phyloP scores from a whole-genome alignment of 805 yeast genomes.

The Lachancea sp. region DNA sequence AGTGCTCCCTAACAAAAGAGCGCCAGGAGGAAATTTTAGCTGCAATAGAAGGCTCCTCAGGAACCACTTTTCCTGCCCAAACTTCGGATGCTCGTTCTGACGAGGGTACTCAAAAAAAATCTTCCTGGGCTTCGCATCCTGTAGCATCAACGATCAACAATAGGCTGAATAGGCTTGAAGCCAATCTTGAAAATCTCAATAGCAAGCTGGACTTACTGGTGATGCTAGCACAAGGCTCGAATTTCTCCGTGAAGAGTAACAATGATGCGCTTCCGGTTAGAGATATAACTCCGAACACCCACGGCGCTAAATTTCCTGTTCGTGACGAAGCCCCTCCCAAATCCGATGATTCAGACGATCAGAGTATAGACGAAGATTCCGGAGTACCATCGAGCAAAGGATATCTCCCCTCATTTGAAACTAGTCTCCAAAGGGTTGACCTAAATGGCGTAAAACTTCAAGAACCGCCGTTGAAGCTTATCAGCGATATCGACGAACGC shows the following conservation, averaged over 20 bases:
- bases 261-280: not conserved
- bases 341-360: not conserved
- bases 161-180: conserved; percentile 25
- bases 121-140: conserved; percentile 5
- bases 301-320: not conserved
- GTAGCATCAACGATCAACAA: conserved; percentile 12
- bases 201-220: conserved; percentile 22
- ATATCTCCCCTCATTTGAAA: not conserved
- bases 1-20: conserved; percentile 41
- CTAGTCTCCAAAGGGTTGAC: not conserved
- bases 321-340: not conserved
- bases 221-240: conserved; percentile 17
- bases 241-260: conserved; percentile 11
- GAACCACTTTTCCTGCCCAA: conserved; percentile 2
- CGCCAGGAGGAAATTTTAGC: conserved; percentile 24
- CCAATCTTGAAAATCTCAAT: conserved; percentile 19
- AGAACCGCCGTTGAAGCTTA: conserved; percentile 36
- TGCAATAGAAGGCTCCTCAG: conserved; percentile 19
- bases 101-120: not conserved
- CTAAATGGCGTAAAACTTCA: conserved; percentile 21
- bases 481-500: conserved; percentile 35
- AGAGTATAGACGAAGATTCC: not conserved
- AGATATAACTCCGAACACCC: not conserved
- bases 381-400: not conserved
- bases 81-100: not conserved